A percentile compares a stretch with the other conserved stretches of the same genome.
These are phyloP conservation scores for Curvularia eragrostidis DNA, from an alignment of 2,329 filamentous ascomycete genomes.

Conservation along the genomic window DNA sequence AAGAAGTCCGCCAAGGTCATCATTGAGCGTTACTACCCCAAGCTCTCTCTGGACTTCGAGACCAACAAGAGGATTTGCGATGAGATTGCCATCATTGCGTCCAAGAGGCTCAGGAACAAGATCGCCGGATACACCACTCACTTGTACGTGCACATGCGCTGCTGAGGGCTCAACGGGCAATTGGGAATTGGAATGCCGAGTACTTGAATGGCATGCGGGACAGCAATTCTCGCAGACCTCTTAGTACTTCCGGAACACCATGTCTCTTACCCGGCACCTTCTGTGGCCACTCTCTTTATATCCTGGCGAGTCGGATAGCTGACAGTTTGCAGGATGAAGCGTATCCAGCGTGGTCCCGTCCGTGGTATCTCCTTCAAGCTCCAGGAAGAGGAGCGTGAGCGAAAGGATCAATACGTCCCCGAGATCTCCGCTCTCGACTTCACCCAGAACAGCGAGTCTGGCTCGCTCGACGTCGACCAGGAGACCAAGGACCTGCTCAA, in stretches of 20 bases:
- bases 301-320: slow-evolving; percentile 1
- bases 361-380: slow-evolving; percentile 99
- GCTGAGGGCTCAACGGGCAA: slow-evolving; percentile 73
- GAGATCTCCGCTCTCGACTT: slow-evolving; percentile 99
- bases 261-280: neutral
- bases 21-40: slow-evolving; percentile 86
- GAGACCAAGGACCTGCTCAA: slow-evolving; percentile 99
- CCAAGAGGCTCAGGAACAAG: slow-evolving; percentile 99
- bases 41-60: slow-evolving; percentile 99
- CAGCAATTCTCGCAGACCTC: neutral
- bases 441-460: slow-evolving; percentile 89
- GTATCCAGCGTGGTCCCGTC: slow-evolving; percentile 98
- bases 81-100: slow-evolving; percentile 98
- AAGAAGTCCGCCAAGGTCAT: slow-evolving; percentile 98
- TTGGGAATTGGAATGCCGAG: slow-evolving; percentile 85
- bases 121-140: slow-evolving; percentile 85
- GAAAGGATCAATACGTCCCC: slow-evolving; percentile 99
- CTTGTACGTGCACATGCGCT: slow-evolving; percentile 29
- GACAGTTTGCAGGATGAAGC: slow-evolving; percentile 80
- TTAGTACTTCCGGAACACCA: neutral
- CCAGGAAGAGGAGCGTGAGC: slow-evolving; percentile 99
- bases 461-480: slow-evolving; percentile 91
- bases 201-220: neutral
- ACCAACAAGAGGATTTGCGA: slow-evolving; percentile 99
- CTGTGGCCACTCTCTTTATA: neutral